phyloP scores from a whole-genome alignment of 352 stramenopile species.

The Globisporangium heterothallicum region DNA sequence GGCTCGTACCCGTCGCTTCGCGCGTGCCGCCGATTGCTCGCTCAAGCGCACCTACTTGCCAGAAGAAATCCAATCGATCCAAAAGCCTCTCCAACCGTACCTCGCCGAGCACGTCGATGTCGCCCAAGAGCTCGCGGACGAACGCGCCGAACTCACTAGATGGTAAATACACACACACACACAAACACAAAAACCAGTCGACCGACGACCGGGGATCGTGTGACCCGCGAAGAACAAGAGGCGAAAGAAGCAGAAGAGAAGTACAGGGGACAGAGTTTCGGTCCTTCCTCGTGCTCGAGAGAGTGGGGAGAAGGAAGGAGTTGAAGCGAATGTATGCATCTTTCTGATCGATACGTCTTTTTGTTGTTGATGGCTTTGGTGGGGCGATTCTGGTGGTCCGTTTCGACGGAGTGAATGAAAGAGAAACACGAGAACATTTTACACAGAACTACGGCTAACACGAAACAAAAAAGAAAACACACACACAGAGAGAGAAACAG shows the following conservation, averaged over 20 bases:
- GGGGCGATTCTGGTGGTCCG: slow-evolving; percentile 9
- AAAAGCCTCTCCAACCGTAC: slow-evolving; percentile 78
- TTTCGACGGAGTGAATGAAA: background rate
- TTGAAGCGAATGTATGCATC: background rate
- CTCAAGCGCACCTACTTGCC: slow-evolving; percentile 83
- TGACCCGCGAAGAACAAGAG: background rate
- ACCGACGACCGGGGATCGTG: too few species aligned
- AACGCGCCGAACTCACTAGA: slow-evolving; percentile 75
- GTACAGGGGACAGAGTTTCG: too few species aligned
- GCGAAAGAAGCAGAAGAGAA: slow-evolving; percentile 14
- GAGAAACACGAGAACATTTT: background rate
- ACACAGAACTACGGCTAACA: background rate
- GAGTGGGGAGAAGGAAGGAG: background rate
- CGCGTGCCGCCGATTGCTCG: slow-evolving; percentile 75
- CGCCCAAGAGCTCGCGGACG: slow-evolving; percentile 54
- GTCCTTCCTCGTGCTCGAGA: background rate
- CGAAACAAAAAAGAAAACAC: slow-evolving; percentile 6
- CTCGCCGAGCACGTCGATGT: slow-evolving; percentile 46
- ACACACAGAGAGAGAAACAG: slow-evolving; percentile 4
- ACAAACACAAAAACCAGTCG: too few species aligned
- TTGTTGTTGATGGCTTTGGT: background rate
- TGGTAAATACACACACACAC: slow-evolving; percentile 50
- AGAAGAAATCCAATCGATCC: slow-evolving; percentile 84
- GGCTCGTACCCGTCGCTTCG: slow-evolving; percentile 73
- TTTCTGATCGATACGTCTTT: too few species aligned